Base-by-base conservation (phyloP, 108 stramenopile species). In the Chaetoceros muelleri region DNA sequence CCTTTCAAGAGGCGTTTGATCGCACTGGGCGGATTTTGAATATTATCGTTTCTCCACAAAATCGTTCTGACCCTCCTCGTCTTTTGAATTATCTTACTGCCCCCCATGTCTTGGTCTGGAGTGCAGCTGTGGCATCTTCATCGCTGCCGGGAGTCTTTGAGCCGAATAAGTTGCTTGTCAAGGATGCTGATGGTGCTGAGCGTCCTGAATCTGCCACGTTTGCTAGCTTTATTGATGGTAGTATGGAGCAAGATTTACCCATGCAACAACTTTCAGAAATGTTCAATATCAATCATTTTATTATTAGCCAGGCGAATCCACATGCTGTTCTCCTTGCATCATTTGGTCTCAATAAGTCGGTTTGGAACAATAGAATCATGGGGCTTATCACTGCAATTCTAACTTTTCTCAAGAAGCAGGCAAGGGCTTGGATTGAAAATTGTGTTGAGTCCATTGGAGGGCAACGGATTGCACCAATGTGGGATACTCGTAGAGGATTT, bases 281-380 rank as follows among this genome's bases (percentile, higher is more conserved):
- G 75, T 99, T 99, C 77, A 98, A 98, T 76, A 76, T 98, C 53
- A 97, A 98, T 66, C 98, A 98, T 68, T 98, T 97, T 62, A 90
- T 99, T 53, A 84, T 97, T 26, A 89, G 86, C 45, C 98, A 99
- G 60, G 95, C 92, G 0, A 94, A 95, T 70, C 93, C 94, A 30
- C 93, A 95, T 60, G 90, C 90, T 0, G 82, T 90, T 59, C 81
- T 95, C 73, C 87, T 97, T 75, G 79, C 87, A 20, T 81, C 86
- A n/a, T 79, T 84, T 57, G 65, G 63, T 46, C 70, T 73, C 24
- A 59, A 73, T n/a, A 77, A 69, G 40, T 75, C 65, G 7, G 80
- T 86, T 34, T 94, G 91, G 93, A 73, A 76, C 20, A 84, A 80
- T 61, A 85, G 82, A 27, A 44, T 93, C 23, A 65, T 80, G 26